Conservation (phyloP, 768 basidiomycete species). For the Podaxis sp. region DNA sequence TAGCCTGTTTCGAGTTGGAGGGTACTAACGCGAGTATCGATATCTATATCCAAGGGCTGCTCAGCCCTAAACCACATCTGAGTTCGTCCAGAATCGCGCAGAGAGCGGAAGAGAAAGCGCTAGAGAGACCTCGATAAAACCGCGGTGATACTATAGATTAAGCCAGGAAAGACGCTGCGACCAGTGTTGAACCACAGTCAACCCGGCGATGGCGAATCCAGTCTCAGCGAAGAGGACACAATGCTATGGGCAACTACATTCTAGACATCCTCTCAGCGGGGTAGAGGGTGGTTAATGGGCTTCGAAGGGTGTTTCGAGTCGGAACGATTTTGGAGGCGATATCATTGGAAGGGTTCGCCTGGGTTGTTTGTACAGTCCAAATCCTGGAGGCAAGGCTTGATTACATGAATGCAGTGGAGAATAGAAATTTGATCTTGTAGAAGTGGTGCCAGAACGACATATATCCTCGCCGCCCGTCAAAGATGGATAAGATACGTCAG, state of each 20-base stretch:
- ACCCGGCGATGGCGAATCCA: background rate
- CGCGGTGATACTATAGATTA: background rate
- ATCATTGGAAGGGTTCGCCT: too few relatives aligned
- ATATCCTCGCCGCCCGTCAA: too few relatives aligned
- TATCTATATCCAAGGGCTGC: background rate
- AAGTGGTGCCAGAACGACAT: too few relatives aligned
- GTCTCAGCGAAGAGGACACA: background rate
- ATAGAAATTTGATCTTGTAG: too few relatives aligned
- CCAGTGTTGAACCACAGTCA: background rate
- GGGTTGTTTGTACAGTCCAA: too few relatives aligned
- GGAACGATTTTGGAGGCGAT: background rate
- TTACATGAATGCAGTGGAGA: too few relatives aligned
- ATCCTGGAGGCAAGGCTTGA: too few relatives aligned
- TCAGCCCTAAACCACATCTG: background rate
- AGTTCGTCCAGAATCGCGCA: background rate
- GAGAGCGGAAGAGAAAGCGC: background rate
- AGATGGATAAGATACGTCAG: too few relatives aligned
- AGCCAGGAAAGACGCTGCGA: background rate
- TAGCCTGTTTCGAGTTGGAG: background rate
- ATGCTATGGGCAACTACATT: background rate
- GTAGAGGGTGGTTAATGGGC: background rate
- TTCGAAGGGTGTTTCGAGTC: background rate
- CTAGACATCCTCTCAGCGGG: background rate
- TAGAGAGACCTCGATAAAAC: background rate
- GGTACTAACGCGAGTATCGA: background rate